Conservation (phyloP, 192 early-diverging fungal genomes). For the Mortierella alpina region DNA sequence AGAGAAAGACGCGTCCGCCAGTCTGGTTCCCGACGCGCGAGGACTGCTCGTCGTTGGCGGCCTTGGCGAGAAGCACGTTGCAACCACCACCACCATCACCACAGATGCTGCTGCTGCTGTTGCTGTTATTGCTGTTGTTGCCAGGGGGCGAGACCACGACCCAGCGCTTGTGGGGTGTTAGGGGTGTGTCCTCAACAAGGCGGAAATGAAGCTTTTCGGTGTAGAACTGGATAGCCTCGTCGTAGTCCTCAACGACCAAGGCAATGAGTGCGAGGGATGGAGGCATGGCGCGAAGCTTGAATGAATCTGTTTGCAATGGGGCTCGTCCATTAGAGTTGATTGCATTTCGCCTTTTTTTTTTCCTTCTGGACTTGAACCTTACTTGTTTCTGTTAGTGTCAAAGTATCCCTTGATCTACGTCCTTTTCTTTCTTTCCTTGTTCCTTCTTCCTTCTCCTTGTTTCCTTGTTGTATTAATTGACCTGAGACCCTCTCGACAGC, state of each 20-base stretch:
- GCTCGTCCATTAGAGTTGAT: too few species aligned
- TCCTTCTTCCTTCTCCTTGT: too few species aligned
- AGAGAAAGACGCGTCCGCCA: conserved; percentile 19
- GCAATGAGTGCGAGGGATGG: too few species aligned
- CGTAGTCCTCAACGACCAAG: conserved; percentile 13
- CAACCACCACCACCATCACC: conserved; percentile 7
- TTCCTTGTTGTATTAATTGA: too few species aligned
- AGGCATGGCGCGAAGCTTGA: too few species aligned
- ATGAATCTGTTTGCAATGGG: too few species aligned
- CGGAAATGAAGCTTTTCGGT: conserved; percentile 9
- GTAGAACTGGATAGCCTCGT: conserved; percentile 5
- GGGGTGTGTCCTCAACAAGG: conserved; percentile 14
- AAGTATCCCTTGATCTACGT: too few species aligned
- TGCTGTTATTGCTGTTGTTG: background rate
- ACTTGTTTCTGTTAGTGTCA: too few species aligned
- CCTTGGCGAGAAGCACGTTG: conserved; percentile 9
- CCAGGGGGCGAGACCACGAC: conserved; percentile 32
- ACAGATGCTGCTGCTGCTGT: background rate
- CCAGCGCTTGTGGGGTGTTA: conserved; percentile 11
- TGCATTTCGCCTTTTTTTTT: too few species aligned
- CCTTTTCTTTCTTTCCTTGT: too few species aligned
- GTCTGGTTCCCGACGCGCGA: conserved; percentile 15
- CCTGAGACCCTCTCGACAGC: too few species aligned
- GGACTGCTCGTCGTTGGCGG: conserved; percentile 8
- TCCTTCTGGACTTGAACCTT: too few species aligned